Base-by-base conservation (phyloP, 225 moss, liverwort and hornwort species). In the Polytrichum commune region DNA sequence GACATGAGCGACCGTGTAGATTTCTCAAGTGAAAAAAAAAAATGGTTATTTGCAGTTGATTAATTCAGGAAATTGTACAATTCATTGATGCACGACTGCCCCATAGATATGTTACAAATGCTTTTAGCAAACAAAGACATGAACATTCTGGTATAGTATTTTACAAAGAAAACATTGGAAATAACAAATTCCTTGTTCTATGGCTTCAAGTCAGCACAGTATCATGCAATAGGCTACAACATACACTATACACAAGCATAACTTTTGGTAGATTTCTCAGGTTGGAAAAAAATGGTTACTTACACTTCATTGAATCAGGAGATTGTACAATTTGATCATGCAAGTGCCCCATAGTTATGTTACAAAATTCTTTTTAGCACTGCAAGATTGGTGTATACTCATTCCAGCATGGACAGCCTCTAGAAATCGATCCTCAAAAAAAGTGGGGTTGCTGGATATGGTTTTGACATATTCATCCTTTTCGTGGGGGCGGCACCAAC, bases 41-140 rank as follows among this genome's bases (percentile, higher is more conserved):
- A 66, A 19, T 9, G 30, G 70, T 7, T 70, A 38, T 22, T 61
- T 70, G 24, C 70, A 60, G 23, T 38, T 70, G 30, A 35, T 61
- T 71, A 71, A 81, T 81, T 85, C 63, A 69, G 54, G 78, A 65
- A 64, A 76, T 74, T 71, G 70, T 81, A 73, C 78, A 81, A 72
- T 69, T 70, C 73, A n/a, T 61, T 69, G 74, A 72, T 60, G 69
- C 2, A 2, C 27, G 63, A 64, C 57, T 22, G 63, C 57, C 68
- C 62, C 63, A 65, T 64, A 38, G 8, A 35, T 63, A 76, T 60
- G 66, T 24, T 82, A 76, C 74, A 78, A 76, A 67, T 71, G 62
- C 27, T 30, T 65, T 65, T 58, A 9, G 10, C 38, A 38, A 38
- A 38, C 38, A 38, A 38, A 10, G 10, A 38, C 38, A 2, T 10